Evolutionary conservation across 495 filamentous ascomycete genomes (phyloP), one percentile per base, ranked within the genome.

Genomic region (Corynascus novoguineensis): DNA sequence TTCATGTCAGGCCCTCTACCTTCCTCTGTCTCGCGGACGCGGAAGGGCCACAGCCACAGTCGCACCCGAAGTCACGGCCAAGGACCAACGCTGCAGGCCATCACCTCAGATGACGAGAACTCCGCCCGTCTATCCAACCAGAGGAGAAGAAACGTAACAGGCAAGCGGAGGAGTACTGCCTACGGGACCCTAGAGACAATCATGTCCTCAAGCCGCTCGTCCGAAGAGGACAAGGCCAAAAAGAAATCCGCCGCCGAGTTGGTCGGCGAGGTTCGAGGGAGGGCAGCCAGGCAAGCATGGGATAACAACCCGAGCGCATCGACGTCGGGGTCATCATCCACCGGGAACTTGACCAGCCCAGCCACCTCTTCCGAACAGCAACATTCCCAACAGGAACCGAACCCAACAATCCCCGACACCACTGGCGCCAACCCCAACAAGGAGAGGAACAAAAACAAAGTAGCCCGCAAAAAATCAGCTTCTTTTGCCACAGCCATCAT

Each of bases 101-200:
- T 80, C 48, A 66, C 68, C 15, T 74, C 74, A 8, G 76, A 81
- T 34, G 78, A 81, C 49, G 76, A 80, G 1, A 35, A 56, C 12
- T 24, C 60, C 25, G 51, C 59, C 11, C 34, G 57, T 31, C 47
- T n/a, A 1, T 38, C 62, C 15, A 58, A 58, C 37, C 68, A 57
- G 17, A 44, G 62, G 52, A 67, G 60, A 40, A 65, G 60, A 52
- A 68, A 66, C 53, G 62, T 63, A 24, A 67, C 2, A 5, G 35
- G 64, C 10, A 63, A 73, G 53, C 62, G 73, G 45, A 75, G 70
- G 54, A 79, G 75, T 27, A 67, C 64, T 4, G 79, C 80, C 7
- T 78, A 79, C 52, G 76, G 77, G 5, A 81, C 78, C 4, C 56
- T 83, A 22, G 79, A 83, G 50, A 83, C 79, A 1, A 81, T 81